Evolutionary conservation across 768 basidiomycete species (phyloP).

Genomic region (Leccinum subtestaceum): DNA sequence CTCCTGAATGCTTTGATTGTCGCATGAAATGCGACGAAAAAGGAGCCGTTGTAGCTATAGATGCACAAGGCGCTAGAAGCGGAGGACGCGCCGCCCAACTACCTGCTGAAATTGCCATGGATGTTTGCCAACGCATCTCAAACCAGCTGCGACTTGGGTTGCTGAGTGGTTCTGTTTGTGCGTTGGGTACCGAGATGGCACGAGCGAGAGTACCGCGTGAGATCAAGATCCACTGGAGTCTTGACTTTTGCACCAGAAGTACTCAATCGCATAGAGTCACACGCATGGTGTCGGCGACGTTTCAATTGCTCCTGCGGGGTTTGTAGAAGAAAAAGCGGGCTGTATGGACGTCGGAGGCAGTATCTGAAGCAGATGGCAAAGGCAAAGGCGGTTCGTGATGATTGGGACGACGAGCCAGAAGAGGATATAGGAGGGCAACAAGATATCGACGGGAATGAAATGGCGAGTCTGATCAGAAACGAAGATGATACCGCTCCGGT

Average conservation of each 20-base stretch:
- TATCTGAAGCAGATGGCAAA: neutral
- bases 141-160: neutral
- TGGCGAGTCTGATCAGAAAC: neutral
- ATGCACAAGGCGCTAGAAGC: too few species aligned
- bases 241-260: too few species aligned
- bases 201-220: too few species aligned
- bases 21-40: constrained; percentile 42
- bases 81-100: too few species aligned
- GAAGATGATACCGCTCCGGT: neutral
- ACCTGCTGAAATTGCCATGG: constrained; percentile 55
- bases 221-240: too few species aligned
- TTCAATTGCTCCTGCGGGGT: too few species aligned
- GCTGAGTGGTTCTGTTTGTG: constrained; percentile 6
- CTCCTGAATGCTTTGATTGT: constrained; percentile 40
- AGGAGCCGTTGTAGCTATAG: constrained; percentile 4
- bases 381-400: constrained; percentile 36
- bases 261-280: too few species aligned
- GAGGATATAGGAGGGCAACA: neutral
- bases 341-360: too few species aligned
- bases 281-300: too few species aligned
- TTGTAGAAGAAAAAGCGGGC: too few species aligned
- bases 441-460: neutral
- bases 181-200: too few species aligned
- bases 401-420: constrained; percentile 42
- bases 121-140: constrained; percentile 55